phyloP scores from a whole-genome alignment of 768 basidiomycete species.

The Hortiboletus flavorubellus region DNA sequence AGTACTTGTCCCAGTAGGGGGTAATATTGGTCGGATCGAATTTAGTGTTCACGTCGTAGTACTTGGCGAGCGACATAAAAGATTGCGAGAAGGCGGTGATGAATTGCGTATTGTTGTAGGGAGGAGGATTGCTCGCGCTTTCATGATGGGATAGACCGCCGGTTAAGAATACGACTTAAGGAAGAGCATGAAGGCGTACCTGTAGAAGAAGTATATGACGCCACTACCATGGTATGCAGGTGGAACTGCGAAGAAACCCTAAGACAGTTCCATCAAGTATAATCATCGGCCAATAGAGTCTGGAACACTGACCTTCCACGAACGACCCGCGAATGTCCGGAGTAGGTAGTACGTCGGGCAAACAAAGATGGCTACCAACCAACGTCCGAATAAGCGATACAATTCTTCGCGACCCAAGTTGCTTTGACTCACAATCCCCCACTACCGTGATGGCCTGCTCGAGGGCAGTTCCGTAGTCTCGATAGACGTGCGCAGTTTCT shows the following conservation, averaged over 20 bases:
- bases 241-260: constrained; percentile 33
- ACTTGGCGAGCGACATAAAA: constrained; percentile 24
- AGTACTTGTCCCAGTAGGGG: constrained; percentile 10
- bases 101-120: constrained; percentile 29
- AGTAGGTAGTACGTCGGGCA: constrained; percentile 36
- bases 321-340: constrained; percentile 26
- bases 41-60: constrained; percentile 22
- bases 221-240: constrained; percentile 34
- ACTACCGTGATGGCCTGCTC: constrained; percentile 36
- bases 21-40: constrained; percentile 17
- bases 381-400: not conserved
- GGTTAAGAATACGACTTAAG: not conserved
- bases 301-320: constrained; percentile 32
- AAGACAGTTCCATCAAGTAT: not conserved
- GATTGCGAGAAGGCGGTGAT: constrained; percentile 25
- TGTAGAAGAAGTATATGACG: constrained; percentile 39
- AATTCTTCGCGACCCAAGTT: not conserved
- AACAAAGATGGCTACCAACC: constrained; percentile 31
- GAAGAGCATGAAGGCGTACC: not conserved
- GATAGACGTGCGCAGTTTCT: constrained; percentile 29
- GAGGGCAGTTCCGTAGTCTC: constrained; percentile 28
- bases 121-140: constrained; percentile 4
- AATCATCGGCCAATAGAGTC: constrained; percentile 15
- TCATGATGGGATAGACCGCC: not conserved
- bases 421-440: constrained; percentile 37